Conservation (phyloP, 495 filamentous ascomycete genomes). For the Annulohypoxylon maeteangense region DNA sequence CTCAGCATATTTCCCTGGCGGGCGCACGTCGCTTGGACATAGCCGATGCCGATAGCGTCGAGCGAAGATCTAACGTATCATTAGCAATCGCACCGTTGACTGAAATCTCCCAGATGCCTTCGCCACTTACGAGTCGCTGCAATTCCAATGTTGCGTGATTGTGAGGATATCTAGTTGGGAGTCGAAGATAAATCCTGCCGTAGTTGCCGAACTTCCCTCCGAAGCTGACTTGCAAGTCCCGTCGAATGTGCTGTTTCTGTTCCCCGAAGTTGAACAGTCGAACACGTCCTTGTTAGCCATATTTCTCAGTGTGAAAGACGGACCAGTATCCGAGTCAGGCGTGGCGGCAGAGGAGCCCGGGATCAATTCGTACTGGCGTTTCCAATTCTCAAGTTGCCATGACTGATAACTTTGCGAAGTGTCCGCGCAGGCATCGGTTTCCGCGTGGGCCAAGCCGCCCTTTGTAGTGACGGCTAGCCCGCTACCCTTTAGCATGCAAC, state of each 20-base stretch:
- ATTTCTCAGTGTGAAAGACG: constrained; percentile 50
- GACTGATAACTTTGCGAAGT: constrained; percentile 47
- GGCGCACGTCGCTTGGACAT: constrained; percentile 50
- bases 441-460: constrained; percentile 13
- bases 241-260: constrained; percentile 38
- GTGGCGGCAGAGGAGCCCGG: constrained; percentile 37
- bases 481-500: constrained; percentile 44
- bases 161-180: constrained; percentile 47
- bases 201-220: constrained; percentile 17
- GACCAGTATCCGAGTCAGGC: constrained; percentile 46
- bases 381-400: constrained; percentile 53
- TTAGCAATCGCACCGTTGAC: constrained; percentile 3
- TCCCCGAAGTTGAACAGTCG: constrained; percentile 41
- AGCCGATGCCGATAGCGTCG: constrained; percentile 46
- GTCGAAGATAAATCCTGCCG: constrained; percentile 49
- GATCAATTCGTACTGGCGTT: constrained; percentile 43
- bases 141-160: constrained; percentile 49
- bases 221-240: constrained; percentile 36
- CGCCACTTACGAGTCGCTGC: constrained; percentile 48
- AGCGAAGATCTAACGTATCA: constrained; percentile 34
- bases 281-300: constrained; percentile 45
- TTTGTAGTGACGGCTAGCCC: constrained; percentile 41
- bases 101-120: neutral
- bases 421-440: constrained; percentile 42
- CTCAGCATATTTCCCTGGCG: constrained; percentile 48